Evolutionary conservation across 106 monocot species (phyloP).

Genomic region (Amphibolis antarctica): DNA sequence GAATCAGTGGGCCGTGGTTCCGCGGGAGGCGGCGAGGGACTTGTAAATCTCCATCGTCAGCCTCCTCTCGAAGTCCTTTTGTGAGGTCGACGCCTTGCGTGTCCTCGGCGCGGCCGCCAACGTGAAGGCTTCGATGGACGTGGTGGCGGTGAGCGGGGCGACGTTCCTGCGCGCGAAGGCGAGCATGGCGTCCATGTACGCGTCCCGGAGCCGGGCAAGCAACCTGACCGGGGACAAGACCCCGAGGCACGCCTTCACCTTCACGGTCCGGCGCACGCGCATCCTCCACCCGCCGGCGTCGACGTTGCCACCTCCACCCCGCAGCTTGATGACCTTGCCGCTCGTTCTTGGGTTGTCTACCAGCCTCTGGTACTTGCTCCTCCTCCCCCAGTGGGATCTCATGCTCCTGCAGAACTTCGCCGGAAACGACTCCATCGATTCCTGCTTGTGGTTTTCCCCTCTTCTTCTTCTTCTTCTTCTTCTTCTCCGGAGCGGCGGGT

Average conservation of each 20-base stretch:
- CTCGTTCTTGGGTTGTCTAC: background rate
- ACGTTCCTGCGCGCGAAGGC: constrained; percentile 20
- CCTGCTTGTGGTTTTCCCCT: no score
- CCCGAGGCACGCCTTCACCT: constrained; percentile 8
- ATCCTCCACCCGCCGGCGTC: background rate
- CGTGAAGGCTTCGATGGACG: constrained; percentile 16
- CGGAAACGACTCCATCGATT: constrained; percentile 15
- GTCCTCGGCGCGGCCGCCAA: constrained; percentile 15
- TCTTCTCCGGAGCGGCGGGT: no score
- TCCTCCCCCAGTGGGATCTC: background rate
- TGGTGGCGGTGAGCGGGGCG: background rate
- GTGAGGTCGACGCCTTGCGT: background rate
- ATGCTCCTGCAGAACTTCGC: constrained; percentile 10
- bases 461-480: no score
- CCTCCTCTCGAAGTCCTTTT: constrained; percentile 26
- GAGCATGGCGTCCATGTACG: constrained; percentile 36
- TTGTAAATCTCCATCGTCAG: constrained; percentile 37
- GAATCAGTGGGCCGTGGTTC: background rate
- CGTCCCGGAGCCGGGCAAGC: constrained; percentile 17
- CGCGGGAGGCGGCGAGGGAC: constrained; percentile 15
- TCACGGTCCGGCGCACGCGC: background rate
- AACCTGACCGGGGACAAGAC: constrained; percentile 15
- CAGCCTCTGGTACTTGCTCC: constrained; percentile 2
- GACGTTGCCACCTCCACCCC: background rate
- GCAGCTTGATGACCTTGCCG: background rate